Base-by-base conservation (phyloP, 2,329 filamentous ascomycete genomes). In the Trichophyton mentagrophytes region DNA sequence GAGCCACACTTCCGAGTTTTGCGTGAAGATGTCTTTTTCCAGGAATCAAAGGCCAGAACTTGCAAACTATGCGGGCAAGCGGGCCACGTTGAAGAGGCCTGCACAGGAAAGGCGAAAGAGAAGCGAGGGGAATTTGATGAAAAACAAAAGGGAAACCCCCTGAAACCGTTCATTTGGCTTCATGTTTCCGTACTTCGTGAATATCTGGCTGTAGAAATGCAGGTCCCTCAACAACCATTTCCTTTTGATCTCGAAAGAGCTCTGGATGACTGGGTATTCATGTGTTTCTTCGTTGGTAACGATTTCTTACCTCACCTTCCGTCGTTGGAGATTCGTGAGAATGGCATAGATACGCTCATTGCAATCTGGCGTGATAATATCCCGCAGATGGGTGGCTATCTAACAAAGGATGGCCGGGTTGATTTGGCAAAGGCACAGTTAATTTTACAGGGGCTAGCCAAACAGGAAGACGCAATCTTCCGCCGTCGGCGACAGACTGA, bases 241-340 rank as follows among this genome's bases (percentile, higher is more conserved):
- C 83, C 84, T 60, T 97, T 95, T 74, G 90, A 99, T 71, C 80
- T 99, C 51, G 93, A 99, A 74, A 85, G 93, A 65, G 91, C 91
- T 27, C 83, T 97, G 62, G 93, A 97, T 73, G 92, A 97, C 71
- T 97, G 92, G 93, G 90, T 97, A 13, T 97, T 97, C 73, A 93
- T 97, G 85, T 97, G 92, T 76, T 97, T 95, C 77, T 97, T 97
- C 72, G 92, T 97, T 61, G 92, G 92, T 66, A 99, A 99, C 74
- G 95, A 99, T 78, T 99, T 99, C 77, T 77, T 99, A 66, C 93
- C 93, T 58, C 93, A 99, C 79, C 79, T 99, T 62, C 93, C 93
- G n/a, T 95, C 92, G 68, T 81, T 99, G 62, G 93, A 97, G 73
- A 97, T 99, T 72, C 85, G 93, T 63, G 93, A 99, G 70, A 91